A percentile compares a stretch with the other conserved stretches of the same genome.
Evolutionary conservation across 208 protist genomes (phyloP).

Genomic region (Angomonas ambiguus): DNA sequence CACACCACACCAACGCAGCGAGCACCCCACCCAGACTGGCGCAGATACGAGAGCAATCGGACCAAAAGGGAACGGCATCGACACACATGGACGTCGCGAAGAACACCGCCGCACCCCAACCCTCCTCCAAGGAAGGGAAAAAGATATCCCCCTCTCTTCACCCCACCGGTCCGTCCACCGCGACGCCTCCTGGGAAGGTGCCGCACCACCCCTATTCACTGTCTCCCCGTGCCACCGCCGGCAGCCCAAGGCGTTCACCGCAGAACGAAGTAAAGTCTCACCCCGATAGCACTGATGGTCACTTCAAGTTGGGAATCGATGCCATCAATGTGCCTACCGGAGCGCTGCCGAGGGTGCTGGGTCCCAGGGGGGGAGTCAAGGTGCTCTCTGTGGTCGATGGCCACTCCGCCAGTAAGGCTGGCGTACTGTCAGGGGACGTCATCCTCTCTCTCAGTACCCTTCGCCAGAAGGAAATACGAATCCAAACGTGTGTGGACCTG

Average conservation of each 20-base stretch:
- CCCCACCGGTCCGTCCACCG: too few species aligned
- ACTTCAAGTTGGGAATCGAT: constrained; percentile 31
- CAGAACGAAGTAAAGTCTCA: too few species aligned
- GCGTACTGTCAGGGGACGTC: constrained; percentile 41
- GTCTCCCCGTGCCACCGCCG: too few species aligned
- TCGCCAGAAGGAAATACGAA: background rate
- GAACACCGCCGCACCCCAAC: background rate
- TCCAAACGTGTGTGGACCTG: constrained; percentile 40
- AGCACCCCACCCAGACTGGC: background rate
- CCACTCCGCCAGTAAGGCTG: constrained; percentile 29
- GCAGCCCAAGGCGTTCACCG: too few species aligned
- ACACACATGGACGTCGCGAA: background rate
- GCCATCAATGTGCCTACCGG: constrained; percentile 40
- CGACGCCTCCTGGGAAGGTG: too few species aligned
- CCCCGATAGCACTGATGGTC: background rate
- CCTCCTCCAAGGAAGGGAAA: background rate
- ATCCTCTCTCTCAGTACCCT: constrained; percentile 21
- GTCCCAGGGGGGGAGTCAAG: constrained; percentile 34
- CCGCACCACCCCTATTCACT: too few species aligned
- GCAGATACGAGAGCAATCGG: background rate
- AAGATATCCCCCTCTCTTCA: too few species aligned
- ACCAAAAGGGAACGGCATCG: background rate
- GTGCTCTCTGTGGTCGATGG: constrained; percentile 31
- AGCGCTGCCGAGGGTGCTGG: constrained; percentile 29
- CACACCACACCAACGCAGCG: background rate